Evolutionary conservation across 192 early-diverging fungal species (phyloP).

Genomic region (Umbelopsis vinacea): DNA sequence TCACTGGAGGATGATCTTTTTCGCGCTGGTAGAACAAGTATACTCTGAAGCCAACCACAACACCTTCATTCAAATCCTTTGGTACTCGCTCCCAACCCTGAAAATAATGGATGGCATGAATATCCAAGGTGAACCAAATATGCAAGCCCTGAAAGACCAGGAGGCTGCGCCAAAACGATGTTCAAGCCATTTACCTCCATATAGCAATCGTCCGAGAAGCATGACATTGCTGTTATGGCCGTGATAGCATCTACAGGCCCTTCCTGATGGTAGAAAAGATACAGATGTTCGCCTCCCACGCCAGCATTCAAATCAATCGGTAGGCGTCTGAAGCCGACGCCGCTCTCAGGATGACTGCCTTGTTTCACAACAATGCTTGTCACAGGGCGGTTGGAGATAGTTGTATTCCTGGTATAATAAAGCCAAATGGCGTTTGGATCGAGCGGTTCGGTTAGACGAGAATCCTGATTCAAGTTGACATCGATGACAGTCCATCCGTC

Average conservation of each 20-base stretch:
- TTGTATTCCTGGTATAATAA: constrained; percentile 31
- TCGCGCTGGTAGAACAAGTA: constrained; percentile 33
- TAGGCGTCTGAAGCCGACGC: constrained; percentile 45
- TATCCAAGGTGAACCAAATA: too few species aligned
- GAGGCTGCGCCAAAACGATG: too few species aligned
- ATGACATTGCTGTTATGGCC: constrained; percentile 29
- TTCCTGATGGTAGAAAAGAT: constrained; percentile 28
- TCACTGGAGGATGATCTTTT: constrained; percentile 9
- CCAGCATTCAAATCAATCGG: constrained; percentile 45
- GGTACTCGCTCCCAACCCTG: constrained; percentile 34
- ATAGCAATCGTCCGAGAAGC: constrained; percentile 32
- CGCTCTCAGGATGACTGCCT: constrained; percentile 40
- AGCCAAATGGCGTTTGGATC: constrained; percentile 21
- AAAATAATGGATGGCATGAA: too few species aligned
- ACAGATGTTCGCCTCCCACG: constrained; percentile 31
- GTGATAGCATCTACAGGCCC: constrained; percentile 31
- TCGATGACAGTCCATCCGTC: constrained; percentile 24
- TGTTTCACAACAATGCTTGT: constrained; percentile 49
- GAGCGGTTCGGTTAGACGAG: not conserved
- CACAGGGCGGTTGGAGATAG: constrained; percentile 34
- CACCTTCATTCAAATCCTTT: constrained; percentile 31
- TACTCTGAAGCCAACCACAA: constrained; percentile 32
- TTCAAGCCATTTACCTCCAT: constrained; percentile 26
- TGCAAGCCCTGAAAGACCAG: too few species aligned
- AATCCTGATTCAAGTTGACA: constrained; percentile 25